A percentile compares a stretch with the other conserved stretches of the same genome.
Evolutionary conservation across 345 rosid genomes (phyloP).

Genomic region (Gossypium raimondii): DNA sequence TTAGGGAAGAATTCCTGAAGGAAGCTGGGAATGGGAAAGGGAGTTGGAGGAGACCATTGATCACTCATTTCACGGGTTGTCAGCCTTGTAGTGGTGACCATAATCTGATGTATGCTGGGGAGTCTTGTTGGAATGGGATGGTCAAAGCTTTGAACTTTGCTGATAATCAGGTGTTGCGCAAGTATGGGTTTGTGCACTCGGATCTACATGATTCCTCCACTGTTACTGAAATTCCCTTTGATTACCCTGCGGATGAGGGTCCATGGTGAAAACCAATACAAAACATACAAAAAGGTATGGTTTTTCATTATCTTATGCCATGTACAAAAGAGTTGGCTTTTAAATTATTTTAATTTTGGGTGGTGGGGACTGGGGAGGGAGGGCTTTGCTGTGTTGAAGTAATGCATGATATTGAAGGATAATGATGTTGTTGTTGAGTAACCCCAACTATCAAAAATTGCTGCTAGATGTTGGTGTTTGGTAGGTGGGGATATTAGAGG

Average conservation of each 20-base stretch:
- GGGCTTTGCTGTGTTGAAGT: slow-evolving; percentile 15
- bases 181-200: slow-evolving; percentile 70
- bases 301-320: neutral
- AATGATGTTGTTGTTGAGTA: neutral
- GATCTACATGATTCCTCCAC: slow-evolving; percentile 53
- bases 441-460: no score
- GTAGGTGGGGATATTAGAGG: neutral
- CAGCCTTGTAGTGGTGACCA: slow-evolving; percentile 93
- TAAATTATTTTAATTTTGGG: neutral
- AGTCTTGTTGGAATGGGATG: slow-evolving; percentile 76
- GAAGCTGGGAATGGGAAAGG: slow-evolving; percentile 51
- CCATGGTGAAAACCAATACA: slow-evolving; percentile 45
- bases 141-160: slow-evolving; percentile 86
- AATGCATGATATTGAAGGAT: slow-evolving; percentile 39
- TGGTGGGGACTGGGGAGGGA: no score
- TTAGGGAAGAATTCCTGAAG: slow-evolving; percentile 47
- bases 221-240: slow-evolving; percentile 59
- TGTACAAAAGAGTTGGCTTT: slow-evolving; percentile 12
- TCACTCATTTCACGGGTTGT: slow-evolving; percentile 93
- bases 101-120: slow-evolving; percentile 66
- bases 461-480: slow-evolving; percentile 15
- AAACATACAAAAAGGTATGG: neutral
- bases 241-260: slow-evolving; percentile 77
- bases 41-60: slow-evolving; percentile 68
- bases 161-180: slow-evolving; percentile 86